Conservation (phyloP, 2,329 filamentous ascomycete species). For the Aspergillus costaricaensis region DNA sequence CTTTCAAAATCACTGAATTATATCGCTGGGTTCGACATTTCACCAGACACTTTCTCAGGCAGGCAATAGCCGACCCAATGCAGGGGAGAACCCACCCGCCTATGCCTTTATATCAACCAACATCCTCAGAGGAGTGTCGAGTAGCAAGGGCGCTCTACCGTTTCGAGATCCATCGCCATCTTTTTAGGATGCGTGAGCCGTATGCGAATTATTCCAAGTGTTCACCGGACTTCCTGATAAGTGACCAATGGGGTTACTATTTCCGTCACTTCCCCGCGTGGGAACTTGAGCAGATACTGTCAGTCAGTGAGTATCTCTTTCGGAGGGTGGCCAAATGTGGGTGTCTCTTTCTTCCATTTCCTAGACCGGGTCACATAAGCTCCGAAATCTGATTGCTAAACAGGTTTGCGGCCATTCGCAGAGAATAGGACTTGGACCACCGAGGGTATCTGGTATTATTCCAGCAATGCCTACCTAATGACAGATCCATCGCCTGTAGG, state of each 20-base stretch:
- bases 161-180: constrained; percentile 9
- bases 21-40: neutral
- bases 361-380: too few species aligned
- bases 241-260: neutral
- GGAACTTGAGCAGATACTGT: constrained; percentile 12
- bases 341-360: neutral
- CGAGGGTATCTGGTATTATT: too few species aligned
- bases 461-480: too few species aligned
- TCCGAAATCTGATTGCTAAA: neutral
- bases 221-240: constrained; percentile 1
- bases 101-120: neutral
- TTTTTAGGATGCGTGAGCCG: neutral
- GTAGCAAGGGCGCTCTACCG: constrained; percentile 11
- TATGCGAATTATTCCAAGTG: too few species aligned
- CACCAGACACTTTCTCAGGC: neutral
- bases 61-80: neutral
- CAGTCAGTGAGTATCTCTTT: constrained; percentile 10
- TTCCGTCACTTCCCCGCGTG: constrained; percentile 8
- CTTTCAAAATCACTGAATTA: neutral
- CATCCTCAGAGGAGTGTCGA: neutral
- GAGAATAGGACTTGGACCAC: neutral
- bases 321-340: constrained; percentile 4
- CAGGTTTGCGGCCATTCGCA: neutral
- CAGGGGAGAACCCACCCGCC: neutral
- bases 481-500: too few species aligned